phyloP scores from a whole-genome alignment of 2,329 filamentous ascomycete genomes.

The Hymenoscyphus scutula region DNA sequence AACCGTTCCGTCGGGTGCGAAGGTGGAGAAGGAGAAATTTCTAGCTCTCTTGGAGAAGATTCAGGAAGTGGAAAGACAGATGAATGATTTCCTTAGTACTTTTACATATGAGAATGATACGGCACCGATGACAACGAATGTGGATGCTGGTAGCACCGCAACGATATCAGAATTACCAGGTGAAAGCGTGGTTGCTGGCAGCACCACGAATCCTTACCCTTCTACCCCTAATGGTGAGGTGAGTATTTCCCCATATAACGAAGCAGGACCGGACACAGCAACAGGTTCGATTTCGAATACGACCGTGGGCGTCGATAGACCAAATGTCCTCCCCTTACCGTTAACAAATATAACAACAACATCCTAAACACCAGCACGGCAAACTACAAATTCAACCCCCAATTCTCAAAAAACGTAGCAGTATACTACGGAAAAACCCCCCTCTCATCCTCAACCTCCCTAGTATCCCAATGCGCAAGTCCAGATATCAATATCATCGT shows the following conservation, averaged over 20 bases:
- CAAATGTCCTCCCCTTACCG: not conserved
- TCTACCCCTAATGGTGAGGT: not conserved
- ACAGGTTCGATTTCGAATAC: not conserved
- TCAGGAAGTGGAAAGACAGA: not conserved
- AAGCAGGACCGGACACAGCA: not conserved
- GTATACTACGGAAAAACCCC: slow-evolving; percentile 37
- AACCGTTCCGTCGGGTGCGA: not conserved
- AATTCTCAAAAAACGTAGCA: slow-evolving; percentile 32
- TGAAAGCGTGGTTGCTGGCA: slow-evolving; percentile 14
- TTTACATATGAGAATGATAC: not conserved
- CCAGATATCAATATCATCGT: slow-evolving; percentile 40
- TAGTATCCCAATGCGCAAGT: slow-evolving; percentile 36
- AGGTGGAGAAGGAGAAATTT: not conserved
- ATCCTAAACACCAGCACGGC: not conserved
- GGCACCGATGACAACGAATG: not conserved
- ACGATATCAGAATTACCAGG: not conserved
- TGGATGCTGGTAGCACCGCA: slow-evolving; percentile 20
- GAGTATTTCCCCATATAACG: not conserved
- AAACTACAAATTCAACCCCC: slow-evolving; percentile 31
- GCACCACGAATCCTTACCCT: not conserved
- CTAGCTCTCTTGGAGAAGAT: not conserved
- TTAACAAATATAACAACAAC: not conserved
- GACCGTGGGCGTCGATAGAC: not conserved
- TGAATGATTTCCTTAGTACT: not conserved
- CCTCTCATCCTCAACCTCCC: slow-evolving; percentile 30